Percentiles rank a stretch among this genome's conserved stretches.
phyloP scores from a whole-genome alignment of 2,329 filamentous ascomycete genomes.

The Penicillium sp. region DNA sequence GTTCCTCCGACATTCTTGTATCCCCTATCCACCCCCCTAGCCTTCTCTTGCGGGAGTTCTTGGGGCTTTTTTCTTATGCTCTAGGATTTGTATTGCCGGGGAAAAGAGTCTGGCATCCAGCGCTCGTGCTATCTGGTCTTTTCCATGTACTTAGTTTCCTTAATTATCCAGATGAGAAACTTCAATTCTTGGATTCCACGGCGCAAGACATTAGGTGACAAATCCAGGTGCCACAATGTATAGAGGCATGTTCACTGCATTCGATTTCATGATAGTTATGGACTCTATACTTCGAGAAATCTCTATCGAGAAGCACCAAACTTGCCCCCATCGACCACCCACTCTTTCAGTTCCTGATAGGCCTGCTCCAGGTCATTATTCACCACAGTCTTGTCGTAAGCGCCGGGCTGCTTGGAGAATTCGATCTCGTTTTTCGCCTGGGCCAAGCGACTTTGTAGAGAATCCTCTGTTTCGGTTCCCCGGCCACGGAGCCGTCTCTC shows the following conservation, averaged over 20 bases:
- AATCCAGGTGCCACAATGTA: background rate
- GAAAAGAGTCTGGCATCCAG: conserved; percentile 27
- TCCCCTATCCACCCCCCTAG: conserved; percentile 10
- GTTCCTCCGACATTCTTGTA: conserved; percentile 17
- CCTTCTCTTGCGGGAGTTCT: conserved; percentile 15
- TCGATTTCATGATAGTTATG: no score
- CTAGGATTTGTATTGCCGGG: conserved; percentile 25
- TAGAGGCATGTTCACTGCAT: no score
- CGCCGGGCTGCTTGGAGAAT: conserved; percentile 61
- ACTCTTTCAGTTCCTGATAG: conserved; percentile 48
- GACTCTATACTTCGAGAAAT: no score
- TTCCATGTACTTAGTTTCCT: conserved; percentile 36
- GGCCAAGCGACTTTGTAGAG: conserved; percentile 60
- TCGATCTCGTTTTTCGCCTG: conserved; percentile 71
- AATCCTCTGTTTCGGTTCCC: conserved; percentile 71
- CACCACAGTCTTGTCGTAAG: conserved; percentile 59
- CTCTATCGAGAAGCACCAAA: conserved; percentile 28
- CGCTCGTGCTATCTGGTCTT: conserved; percentile 23
- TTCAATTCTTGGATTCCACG: conserved; percentile 14
- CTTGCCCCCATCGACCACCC: conserved; percentile 42
- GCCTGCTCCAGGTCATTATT: conserved; percentile 60
- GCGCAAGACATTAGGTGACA: background rate
- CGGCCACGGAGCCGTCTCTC: conserved; percentile 68
- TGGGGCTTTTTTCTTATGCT: conserved; percentile 22
- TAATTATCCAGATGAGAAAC: conserved; percentile 29